Evolutionary conservation across 2,329 filamentous ascomycete genomes (phyloP), one percentile per base, ranked within the genome.

Genomic region (Cercospora nicotianae): DNA sequence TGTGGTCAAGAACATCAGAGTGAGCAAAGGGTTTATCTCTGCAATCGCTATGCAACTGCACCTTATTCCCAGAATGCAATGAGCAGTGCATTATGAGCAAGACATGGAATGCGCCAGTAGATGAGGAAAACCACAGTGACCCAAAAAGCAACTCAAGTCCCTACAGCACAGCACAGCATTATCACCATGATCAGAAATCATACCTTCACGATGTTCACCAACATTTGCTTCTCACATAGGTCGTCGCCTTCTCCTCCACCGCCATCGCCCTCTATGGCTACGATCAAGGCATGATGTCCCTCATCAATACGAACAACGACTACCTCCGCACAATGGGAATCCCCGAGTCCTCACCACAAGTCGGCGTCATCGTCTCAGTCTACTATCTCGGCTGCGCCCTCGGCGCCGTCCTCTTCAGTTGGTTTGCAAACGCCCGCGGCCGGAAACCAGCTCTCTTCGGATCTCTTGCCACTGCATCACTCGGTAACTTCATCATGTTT

Each of bases 401-500:
- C 3, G 87, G 87, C 13, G 85, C 86, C 2, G 83, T 88, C 0
- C 70, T 87, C 20, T 87, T 87, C 69, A 87, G 84, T n/a, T 82
- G 79, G 72, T 78, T 85, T 23, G 85, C 86, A 5, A 86, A 89
- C 70, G 79, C 75, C 55, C 80, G 80, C 60, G 87, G 87, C 7
- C 81, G 87, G 10, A 88, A 87, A 74, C 81, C 81, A 36, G 82
- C 82, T 18, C 86, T 89, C 51, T 86, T 87, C 69, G 78, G 79
- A 9, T 88, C 85, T 72, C 79, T 89, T 8, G 82, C 83, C 0
- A 84, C 81, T 0, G 85, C 85, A 1, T 80, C 83, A 13, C 68
- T 88, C 2, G 87, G 87, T 0, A 88, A 88, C 69, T 70, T 88
- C 5, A 80, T 89, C 67, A 89, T 88, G 86, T 88, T 89, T 74